A percentile compares a stretch with the other conserved stretches of the same genome.
These are phyloP conservation scores for Heterobasidion irregulare DNA, from an alignment of 1,284 basidiomycete genomes.

Conservation along the genomic window DNA sequence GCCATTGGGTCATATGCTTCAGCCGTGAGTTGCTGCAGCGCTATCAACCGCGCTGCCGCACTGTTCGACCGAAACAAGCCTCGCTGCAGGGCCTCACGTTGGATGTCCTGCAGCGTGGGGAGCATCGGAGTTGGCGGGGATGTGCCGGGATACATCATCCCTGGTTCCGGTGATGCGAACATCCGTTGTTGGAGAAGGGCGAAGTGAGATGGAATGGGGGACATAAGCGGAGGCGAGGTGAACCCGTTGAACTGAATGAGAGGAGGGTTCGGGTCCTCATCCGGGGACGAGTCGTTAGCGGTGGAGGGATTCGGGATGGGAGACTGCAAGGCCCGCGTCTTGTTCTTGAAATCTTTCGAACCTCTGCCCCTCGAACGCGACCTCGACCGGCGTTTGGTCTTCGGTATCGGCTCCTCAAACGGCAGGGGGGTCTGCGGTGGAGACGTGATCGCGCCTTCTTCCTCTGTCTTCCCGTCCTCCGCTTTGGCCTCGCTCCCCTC, in stretches of 20 bases:
- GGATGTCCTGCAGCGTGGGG: conserved; percentile 65
- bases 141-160: conserved; percentile 51
- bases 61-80: conserved; percentile 75
- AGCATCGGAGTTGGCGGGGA: conserved; percentile 55
- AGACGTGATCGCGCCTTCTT: conserved; percentile 10
- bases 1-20: conserved; percentile 42
- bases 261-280: conserved; percentile 35
- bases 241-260: conserved; percentile 30
- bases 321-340: conserved; percentile 28
- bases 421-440: conserved; percentile 16
- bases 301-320: conserved; percentile 22
- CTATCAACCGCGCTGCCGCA: conserved; percentile 57
- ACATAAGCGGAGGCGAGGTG: conserved; percentile 41
- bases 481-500: conserved; percentile 13
- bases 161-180: conserved; percentile 47
- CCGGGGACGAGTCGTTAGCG: conserved; percentile 60
- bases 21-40: conserved; percentile 68
- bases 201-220: conserved; percentile 58
- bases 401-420: conserved; percentile 18
- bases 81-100: conserved; percentile 26
- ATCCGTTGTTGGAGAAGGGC: conserved; percentile 43
- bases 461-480: conserved; percentile 15
- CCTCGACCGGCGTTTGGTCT: conserved; percentile 57
- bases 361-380: conserved; percentile 69
- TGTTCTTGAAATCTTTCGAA: conserved; percentile 64